Evolutionary conservation across 106 monocot species (phyloP).

Genomic region (Phalaenopsis equestris): DNA sequence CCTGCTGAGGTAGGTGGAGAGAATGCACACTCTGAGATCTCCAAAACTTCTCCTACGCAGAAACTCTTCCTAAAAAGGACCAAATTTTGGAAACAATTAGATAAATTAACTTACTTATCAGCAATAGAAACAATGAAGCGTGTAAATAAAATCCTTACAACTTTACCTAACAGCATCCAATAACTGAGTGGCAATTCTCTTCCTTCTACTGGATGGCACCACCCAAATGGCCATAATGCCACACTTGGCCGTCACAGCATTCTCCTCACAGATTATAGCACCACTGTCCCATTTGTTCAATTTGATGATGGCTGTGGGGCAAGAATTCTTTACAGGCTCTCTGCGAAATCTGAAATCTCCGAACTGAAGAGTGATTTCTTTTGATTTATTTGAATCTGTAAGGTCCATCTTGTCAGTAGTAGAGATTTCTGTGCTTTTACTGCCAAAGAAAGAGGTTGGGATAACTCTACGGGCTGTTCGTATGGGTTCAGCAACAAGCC

Average conservation of each 20-base stretch:
- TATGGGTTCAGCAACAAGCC: slow-evolving; percentile 79
- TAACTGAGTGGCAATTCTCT: slow-evolving; percentile 23
- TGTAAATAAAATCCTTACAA: background rate
- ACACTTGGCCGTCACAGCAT: slow-evolving; percentile 39
- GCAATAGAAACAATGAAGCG: background rate
- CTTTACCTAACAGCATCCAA: slow-evolving; percentile 64
- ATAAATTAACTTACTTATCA: background rate
- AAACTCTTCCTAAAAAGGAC: slow-evolving; percentile 16
- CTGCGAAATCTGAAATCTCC: slow-evolving; percentile 59
- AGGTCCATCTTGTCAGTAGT: background rate
- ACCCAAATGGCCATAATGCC: slow-evolving; percentile 25
- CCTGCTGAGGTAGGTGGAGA: slow-evolving; percentile 48
- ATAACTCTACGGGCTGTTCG: slow-evolving; percentile 60
- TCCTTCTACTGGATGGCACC: slow-evolving; percentile 13
- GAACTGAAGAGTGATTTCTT: slow-evolving; percentile 35
- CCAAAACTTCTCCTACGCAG: slow-evolving; percentile 7
- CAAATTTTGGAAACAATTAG: background rate
- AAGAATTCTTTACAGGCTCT: slow-evolving; percentile 32
- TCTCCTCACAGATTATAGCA: slow-evolving; percentile 69
- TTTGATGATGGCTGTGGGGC: slow-evolving; percentile 1
- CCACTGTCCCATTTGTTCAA: slow-evolving; percentile 28
- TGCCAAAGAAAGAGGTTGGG: slow-evolving; percentile 11
- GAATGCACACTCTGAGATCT: slow-evolving; percentile 26
- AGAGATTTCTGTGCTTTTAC: background rate
- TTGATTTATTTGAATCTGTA: background rate